These are phyloP conservation scores for Hypoxylon cercidicola DNA, from an alignment of 495 filamentous ascomycete genomes.

Conservation along the genomic window DNA sequence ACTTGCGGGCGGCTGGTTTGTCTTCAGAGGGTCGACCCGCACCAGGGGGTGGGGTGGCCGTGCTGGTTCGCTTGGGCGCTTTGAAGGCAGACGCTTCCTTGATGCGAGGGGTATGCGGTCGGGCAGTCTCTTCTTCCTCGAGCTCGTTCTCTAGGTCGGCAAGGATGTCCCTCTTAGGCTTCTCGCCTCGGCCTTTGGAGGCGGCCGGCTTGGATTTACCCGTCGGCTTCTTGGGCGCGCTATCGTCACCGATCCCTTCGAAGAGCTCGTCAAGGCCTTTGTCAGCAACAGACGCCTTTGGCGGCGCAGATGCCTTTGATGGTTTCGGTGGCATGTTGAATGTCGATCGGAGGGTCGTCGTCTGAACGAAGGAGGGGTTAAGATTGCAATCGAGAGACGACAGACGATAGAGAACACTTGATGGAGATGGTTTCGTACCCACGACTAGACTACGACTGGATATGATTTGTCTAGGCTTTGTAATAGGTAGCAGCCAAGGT, in stretches of 20 bases:
- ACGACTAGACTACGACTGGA: slow-evolving; percentile 17
- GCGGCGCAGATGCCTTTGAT: slow-evolving; percentile 38
- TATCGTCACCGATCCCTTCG: slow-evolving; percentile 71
- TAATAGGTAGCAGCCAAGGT: slow-evolving; percentile 28
- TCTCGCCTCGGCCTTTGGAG: slow-evolving; percentile 59
- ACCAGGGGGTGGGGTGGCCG: slow-evolving; percentile 64
- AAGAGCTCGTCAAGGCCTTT: slow-evolving; percentile 85
- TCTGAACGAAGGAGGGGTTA: slow-evolving; percentile 19
- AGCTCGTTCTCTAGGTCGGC: slow-evolving; percentile 85
- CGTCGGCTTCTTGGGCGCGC: slow-evolving; percentile 52
- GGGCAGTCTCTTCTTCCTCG: slow-evolving; percentile 70
- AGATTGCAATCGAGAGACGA: slow-evolving; percentile 5
- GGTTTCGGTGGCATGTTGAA: slow-evolving; percentile 54
- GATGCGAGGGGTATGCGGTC: slow-evolving; percentile 85
- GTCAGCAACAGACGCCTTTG: slow-evolving; percentile 68
- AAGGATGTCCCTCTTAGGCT: slow-evolving; percentile 73
- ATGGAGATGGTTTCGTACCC: slow-evolving; percentile 1
- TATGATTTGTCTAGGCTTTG: slow-evolving; percentile 27
- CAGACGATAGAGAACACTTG: slow-evolving; percentile 13
- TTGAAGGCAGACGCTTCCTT: slow-evolving; percentile 66
- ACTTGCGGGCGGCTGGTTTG: slow-evolving; percentile 66
- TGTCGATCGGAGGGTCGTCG: slow-evolving; percentile 11
- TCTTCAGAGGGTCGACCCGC: slow-evolving; percentile 70
- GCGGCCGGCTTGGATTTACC: slow-evolving; percentile 58
- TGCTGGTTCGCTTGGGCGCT: slow-evolving; percentile 68